A percentile compares a stretch with the other conserved stretches of the same genome.
phyloP scores from a whole-genome alignment of 306 rosid species.

The Castanopsis chinensis region DNA sequence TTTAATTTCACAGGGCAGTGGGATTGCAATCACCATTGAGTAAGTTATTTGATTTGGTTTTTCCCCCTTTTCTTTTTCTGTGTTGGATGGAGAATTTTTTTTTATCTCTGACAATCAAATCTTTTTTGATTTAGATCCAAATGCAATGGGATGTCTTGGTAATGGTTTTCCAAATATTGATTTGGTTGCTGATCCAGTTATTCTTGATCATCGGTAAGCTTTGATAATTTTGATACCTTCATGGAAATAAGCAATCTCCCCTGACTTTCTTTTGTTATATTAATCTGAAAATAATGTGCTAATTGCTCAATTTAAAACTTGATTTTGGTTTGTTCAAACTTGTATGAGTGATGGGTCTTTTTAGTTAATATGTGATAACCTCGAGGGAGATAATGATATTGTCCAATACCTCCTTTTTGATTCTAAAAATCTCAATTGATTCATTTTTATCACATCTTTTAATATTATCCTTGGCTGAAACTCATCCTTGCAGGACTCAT shows the following conservation, averaged over 20 bases:
- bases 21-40: neutral
- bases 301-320: neutral
- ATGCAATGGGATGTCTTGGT: neutral
- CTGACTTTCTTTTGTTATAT: too few relatives aligned
- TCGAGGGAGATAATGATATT: neutral
- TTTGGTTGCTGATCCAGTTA: neutral
- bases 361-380: neutral
- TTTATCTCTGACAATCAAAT: neutral
- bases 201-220: conserved; percentile 4
- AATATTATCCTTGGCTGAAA: neutral
- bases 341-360: neutral
- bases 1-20: conserved; percentile 1
- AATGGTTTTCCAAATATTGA: neutral
- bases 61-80: neutral
- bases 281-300: neutral
- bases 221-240: conserved; percentile 2
- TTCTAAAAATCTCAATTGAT: neutral
- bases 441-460: neutral
- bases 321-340: neutral
- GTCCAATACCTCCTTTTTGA: neutral
- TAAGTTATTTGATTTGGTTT: neutral
- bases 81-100: neutral
- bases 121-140: conserved; percentile 2
- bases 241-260: neutral
- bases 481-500: neutral